Evolutionary conservation across 192 early-diverging fungal species (phyloP), one percentile per base, ranked within the genome.

Genomic region (Coemansia sp.): DNA sequence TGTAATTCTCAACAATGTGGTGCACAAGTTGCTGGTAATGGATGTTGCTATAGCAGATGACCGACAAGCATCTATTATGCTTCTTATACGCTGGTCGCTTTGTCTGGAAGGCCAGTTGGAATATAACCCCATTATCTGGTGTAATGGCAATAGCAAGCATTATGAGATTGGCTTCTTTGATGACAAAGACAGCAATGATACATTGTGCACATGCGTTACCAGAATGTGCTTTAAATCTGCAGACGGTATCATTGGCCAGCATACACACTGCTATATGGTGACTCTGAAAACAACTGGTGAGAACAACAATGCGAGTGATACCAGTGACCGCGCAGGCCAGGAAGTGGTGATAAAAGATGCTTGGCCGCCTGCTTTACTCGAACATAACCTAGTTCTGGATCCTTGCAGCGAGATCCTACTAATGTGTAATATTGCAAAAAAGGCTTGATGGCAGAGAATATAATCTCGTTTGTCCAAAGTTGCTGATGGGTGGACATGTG

Each of bases 101-200:
- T 38, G 34, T 38, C 8, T 38, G 34, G 56, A 57, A 19, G 56
- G 38, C 27, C 56, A 57, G 56, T 31, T 57, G 24, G 56, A 31
- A 10, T 57, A 41, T 23, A 19, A 57, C 12, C 27, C 56, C 16
- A 57, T 16, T 2, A 57, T 57, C 12, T 4, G 56, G 16, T 31
- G 31, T 16, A 24, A 8, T 6, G 32, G 24, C 16, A 18, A 57
- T 7, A 41, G 31, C 14, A 21, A 5, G 32, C 14, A 23, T 1
- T 23, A 30, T 22, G 32, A 57, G n/a, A 57, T 57, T 23, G 56
- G 38, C 8, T 38, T 4, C 24, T 14, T 12, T 1, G 31, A 57
- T 22, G 31, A 57, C 32, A 8, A 34, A 14, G 56, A 38, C 10
- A 30, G n/a, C 12, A 12, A 18, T 23, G 22, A 2, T 12, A 9